Conservation (phyloP, 2,329 filamentous ascomycete genomes). For the Sarocladium strictum region DNA sequence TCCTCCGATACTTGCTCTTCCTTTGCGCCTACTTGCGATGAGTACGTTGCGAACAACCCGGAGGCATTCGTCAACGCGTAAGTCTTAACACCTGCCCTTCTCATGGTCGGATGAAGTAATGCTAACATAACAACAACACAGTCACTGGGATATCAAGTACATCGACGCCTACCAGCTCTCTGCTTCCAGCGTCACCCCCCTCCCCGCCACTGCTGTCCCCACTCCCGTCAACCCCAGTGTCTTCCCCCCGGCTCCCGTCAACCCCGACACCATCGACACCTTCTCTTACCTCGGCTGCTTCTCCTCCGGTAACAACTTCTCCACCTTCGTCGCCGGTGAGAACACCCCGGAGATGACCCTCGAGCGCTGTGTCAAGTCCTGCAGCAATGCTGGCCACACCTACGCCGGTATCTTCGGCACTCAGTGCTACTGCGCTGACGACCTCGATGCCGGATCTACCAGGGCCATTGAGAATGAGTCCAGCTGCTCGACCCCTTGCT, state of each 20-base stretch:
- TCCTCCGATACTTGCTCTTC: constrained; percentile 29
- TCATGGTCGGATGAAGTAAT: not conserved
- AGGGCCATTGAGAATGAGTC: constrained; percentile 24
- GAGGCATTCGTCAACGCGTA: constrained; percentile 33
- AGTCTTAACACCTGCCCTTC: constrained; percentile 13
- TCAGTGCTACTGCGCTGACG: constrained; percentile 40
- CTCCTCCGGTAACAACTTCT: constrained; percentile 28
- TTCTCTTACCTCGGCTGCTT: constrained; percentile 37
- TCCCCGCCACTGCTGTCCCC: not conserved
- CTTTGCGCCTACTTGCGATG: constrained; percentile 37
- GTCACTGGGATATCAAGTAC: constrained; percentile 49
- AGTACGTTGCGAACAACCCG: constrained; percentile 41
- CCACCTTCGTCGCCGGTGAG: constrained; percentile 24
- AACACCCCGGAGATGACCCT: constrained; percentile 32
- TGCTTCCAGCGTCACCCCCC: not conserved
- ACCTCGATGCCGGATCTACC: constrained; percentile 32
- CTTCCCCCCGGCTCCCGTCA: constrained; percentile 15
- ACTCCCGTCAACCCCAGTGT: constrained; percentile 5
- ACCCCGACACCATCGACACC: constrained; percentile 26
- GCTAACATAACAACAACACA: constrained; percentile 12
- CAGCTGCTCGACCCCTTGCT: constrained; percentile 33
- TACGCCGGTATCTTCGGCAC: constrained; percentile 35
- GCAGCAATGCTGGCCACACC: constrained; percentile 20
- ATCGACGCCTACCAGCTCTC: constrained; percentile 39
- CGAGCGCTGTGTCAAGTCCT: constrained; percentile 31